Evolutionary conservation across 768 basidiomycete species (phyloP), one percentile per base, ranked within the genome.

Genomic region (Russula olivacea): DNA sequence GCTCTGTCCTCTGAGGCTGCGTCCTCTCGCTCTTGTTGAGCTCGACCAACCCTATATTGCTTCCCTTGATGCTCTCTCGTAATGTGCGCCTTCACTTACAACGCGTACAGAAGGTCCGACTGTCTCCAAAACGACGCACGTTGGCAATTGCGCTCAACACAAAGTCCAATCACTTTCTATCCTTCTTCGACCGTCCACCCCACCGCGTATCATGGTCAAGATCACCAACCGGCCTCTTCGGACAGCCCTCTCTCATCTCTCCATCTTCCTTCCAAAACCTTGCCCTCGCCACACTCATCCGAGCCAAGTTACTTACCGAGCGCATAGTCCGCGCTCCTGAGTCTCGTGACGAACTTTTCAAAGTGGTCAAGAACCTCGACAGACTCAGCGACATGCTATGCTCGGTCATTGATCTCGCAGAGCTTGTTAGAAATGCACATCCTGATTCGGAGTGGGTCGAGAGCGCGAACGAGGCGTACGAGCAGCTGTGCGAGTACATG

Each of bases 361-460:
- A 87, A 74, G 93, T 93, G 11, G 91, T 98, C 64, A 98, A 98
- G 80, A 97, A 96, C 73, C 76, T 99, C 64, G 97, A 99, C 78
- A 80, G 96, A 65, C 84, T 99, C 68, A 98, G 95, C 72, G 95
- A 99, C 77, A 80, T 96, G 74, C 78, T 99, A 2, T 99, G 97
- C 70, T 88, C 91, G 12, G 93, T 99, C 64, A 98, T 98, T 65
- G 97, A 99, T 76, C 83, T 98, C 63, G 91, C 93, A 56, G 97
- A 99, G 73, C 81, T 97, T 55, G 81, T 99, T 32, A 83, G 95
- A 66, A 95, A 96, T 71, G 87, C 93, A 0, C 95, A 98, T 77
- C 94, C 96, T 1, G 92, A 97, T 71, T 77, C 79, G 30, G 70
- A 74, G 51, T 98, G 96, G 95, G 81, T 91, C 17, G 80, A 84